Conservation (phyloP, 306 rosid species). For the Corylus americana region DNA sequence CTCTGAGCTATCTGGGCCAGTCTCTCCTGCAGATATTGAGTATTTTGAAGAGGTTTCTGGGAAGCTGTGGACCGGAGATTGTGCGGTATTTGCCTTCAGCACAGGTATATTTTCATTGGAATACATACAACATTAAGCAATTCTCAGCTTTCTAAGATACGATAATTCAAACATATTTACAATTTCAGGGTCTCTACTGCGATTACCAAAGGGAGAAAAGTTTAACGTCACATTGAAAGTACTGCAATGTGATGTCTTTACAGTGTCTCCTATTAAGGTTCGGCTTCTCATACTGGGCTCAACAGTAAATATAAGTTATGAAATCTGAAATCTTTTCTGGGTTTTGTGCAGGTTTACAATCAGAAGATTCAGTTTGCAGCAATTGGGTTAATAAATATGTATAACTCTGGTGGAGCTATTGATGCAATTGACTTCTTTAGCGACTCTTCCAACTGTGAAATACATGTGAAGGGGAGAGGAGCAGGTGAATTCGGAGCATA, state of each 20-base stretch:
- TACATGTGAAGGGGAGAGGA: slow-evolving; percentile 39
- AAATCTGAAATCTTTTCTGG: neutral
- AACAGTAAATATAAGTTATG: neutral
- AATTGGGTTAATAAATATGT: slow-evolving; percentile 41
- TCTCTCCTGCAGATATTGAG: slow-evolving; percentile 38
- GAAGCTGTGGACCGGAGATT: slow-evolving; percentile 37
- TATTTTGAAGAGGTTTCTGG: slow-evolving; percentile 42
- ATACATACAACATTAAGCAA: neutral
- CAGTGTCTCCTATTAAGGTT: slow-evolving; percentile 44
- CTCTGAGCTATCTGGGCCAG: slow-evolving; percentile 29
- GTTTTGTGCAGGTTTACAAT: slow-evolving; percentile 29
- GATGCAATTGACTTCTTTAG: slow-evolving; percentile 25
- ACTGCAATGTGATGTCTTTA: slow-evolving; percentile 37
- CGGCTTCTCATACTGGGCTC: neutral
- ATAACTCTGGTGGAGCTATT: slow-evolving; percentile 49
- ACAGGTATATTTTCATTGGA: slow-evolving; percentile 23
- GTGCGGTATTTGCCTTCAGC: slow-evolving; percentile 39
- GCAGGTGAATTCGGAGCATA: slow-evolving; percentile 41
- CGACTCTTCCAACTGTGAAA: slow-evolving; percentile 15
- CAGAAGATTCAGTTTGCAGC: slow-evolving; percentile 37
- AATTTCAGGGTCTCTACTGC: slow-evolving; percentile 33
- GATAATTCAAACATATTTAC: too few relatives aligned
- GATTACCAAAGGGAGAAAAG: slow-evolving; percentile 29
- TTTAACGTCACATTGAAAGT: slow-evolving; percentile 29
- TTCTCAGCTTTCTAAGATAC: too few relatives aligned